Evolutionary conservation across 2,329 filamentous ascomycete genomes (phyloP).

Genomic region (Colletotrichum chrysophilum): DNA sequence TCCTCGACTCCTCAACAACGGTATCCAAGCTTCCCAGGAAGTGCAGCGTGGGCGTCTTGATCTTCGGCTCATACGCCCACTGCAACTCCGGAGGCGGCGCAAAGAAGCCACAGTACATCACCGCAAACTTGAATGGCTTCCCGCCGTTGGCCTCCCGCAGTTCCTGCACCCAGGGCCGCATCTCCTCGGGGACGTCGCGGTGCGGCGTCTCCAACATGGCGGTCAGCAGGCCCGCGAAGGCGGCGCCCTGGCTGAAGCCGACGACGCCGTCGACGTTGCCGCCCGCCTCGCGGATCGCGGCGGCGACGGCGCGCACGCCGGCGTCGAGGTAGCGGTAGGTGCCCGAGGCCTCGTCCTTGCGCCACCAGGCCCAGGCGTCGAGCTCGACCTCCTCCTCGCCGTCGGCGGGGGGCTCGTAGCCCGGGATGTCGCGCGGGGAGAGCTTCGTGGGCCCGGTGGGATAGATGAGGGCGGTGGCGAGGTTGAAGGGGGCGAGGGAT

Average conservation of each 20-base stretch:
- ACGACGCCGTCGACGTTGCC: constrained; percentile 79
- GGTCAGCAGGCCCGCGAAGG: constrained; percentile 74
- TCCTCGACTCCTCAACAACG: constrained; percentile 82
- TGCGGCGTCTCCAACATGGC: constrained; percentile 67
- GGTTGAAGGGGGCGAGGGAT: constrained; percentile 64
- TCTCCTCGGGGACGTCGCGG: constrained; percentile 29
- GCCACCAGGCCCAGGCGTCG: constrained; percentile 84
- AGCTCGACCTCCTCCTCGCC: constrained; percentile 45
- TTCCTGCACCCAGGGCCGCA: constrained; percentile 43
- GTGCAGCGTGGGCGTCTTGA: constrained; percentile 80
- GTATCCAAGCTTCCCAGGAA: constrained; percentile 85
- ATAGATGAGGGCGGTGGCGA: constrained; percentile 65
- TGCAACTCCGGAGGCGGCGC: constrained; percentile 65
- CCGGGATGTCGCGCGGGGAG: constrained; percentile 70
- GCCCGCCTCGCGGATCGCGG: constrained; percentile 64
- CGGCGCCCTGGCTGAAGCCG: constrained; percentile 84
- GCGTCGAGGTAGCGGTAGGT: constrained; percentile 73
- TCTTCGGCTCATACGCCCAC: constrained; percentile 73
- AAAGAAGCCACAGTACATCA: constrained; percentile 80
- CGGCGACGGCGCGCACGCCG: constrained; percentile 69
- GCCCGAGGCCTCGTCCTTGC: constrained; percentile 68
- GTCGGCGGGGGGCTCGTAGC: constrained; percentile 52
- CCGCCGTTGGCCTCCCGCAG: constrained; percentile 55
- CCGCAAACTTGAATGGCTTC: constrained; percentile 68
- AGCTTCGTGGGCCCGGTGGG: constrained; percentile 73